Percentiles rank a stretch among this genome's conserved stretches.
Conservation (phyloP, 225 moss, liverwort and hornwort species). For the Thuidium tamariscinum region DNA sequence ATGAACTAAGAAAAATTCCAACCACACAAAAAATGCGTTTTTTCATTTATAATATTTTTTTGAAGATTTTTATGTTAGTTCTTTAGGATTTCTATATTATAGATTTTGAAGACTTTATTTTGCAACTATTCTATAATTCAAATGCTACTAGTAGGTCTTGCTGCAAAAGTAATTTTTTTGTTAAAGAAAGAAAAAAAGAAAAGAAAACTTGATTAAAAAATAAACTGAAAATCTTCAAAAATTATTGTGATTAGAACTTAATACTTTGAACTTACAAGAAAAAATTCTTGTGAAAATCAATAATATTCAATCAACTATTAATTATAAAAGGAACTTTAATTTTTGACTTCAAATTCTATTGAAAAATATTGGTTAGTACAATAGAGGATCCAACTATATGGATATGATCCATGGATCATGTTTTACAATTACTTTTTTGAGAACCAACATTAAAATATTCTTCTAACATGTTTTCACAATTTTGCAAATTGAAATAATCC, state of each 20-base stretch:
- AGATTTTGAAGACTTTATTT: neutral
- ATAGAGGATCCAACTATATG: neutral
- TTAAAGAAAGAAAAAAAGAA: no score
- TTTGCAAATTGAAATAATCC: no score
- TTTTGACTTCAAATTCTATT: neutral
- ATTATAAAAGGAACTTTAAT: neutral
- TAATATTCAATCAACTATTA: no score
- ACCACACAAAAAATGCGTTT: no score
- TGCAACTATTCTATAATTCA: neutral
- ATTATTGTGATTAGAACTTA: neutral
- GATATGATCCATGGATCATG: neutral
- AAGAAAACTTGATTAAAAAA: no score
- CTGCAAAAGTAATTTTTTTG: neutral
- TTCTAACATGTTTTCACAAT: neutral
- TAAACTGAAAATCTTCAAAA: neutral
- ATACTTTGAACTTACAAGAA: neutral
- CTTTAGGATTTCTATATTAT: neutral
- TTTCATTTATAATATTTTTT: neutral
- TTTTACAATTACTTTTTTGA: neutral
- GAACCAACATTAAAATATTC: neutral
- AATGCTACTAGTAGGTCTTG: neutral
- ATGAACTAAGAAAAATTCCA: no score
- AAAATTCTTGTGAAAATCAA: neutral
- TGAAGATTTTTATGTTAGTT: neutral
- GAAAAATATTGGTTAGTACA: neutral